Conservation (phyloP, 2,329 filamentous ascomycete species). For the Paraphoma sp. region DNA sequence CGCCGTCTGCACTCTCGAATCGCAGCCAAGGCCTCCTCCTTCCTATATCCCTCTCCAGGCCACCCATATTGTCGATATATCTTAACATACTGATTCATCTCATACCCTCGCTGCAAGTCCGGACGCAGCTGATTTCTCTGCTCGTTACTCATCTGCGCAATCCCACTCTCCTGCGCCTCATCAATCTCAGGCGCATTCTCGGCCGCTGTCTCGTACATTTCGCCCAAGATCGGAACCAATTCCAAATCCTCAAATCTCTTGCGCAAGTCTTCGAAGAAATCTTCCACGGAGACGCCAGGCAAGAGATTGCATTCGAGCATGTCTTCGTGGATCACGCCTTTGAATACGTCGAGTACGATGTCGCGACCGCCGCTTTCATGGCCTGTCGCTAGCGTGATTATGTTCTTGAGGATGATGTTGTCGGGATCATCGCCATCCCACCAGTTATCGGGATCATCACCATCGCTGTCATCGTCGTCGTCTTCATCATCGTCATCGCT, state of each 20-base stretch:
- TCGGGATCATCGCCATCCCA: slow-evolving; percentile 10
- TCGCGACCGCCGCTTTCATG: slow-evolving; percentile 12
- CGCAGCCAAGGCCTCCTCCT: not conserved
- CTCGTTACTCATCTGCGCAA: not conserved
- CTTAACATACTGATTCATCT: not conserved
- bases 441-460: not conserved
- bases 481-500: not conserved
- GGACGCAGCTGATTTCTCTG: not conserved
- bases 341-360: slow-evolving; percentile 10
- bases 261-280: slow-evolving; percentile 3
- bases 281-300: not conserved
- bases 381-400: slow-evolving; percentile 6
- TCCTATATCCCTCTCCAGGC: not conserved
- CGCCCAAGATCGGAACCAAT: not conserved
- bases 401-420: slow-evolving; percentile 5
- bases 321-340: slow-evolving; percentile 11
- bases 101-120: not conserved
- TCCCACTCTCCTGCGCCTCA: not conserved
- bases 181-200: not conserved
- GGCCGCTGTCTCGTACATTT: not conserved
- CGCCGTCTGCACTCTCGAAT: not conserved
- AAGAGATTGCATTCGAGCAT: not conserved
- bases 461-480: not conserved
- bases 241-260: slow-evolving; percentile 2
- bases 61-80: not conserved